Conservation (phyloP, 139 green algal species). For the Eudorina sp. region DNA sequence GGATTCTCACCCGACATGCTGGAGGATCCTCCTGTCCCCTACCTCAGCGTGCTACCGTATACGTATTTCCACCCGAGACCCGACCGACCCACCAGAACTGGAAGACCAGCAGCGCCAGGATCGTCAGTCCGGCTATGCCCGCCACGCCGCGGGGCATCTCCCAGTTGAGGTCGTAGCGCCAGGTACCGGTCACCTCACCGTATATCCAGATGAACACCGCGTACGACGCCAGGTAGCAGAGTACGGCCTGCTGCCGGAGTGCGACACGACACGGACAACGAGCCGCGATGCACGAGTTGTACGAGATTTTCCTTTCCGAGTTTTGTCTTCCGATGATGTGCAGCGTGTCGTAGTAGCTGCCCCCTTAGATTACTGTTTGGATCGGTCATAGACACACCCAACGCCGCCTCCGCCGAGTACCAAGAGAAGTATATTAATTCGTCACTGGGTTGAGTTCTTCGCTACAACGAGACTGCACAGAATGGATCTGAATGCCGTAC, state of each 20-base stretch:
- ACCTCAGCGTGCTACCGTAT: not conserved
- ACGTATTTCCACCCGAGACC: not conserved
- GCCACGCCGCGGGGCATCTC: not conserved
- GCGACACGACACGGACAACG: not conserved
- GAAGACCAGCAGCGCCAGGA: constrained; percentile 8
- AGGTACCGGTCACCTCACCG: constrained; percentile 18
- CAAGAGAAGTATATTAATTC: no score
- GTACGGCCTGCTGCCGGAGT: constrained; percentile 33
- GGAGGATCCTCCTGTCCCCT: no score
- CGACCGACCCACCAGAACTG: not conserved
- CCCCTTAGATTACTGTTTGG: no score
- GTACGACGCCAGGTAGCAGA: constrained; percentile 59
- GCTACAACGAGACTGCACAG: no score
- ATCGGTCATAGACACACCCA: no score
- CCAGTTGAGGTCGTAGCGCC: constrained; percentile 57
- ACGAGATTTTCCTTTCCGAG: no score
- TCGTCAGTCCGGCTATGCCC: not conserved
- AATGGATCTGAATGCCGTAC: constrained; percentile 10
- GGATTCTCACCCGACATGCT: no score
- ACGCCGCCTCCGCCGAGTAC: no score
- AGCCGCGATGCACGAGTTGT: no score
- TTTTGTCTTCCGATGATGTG: no score
- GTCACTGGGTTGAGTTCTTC: no score
- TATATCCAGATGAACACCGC: constrained; percentile 59
- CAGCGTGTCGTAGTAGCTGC: no score